Conservation (phyloP, 2,329 filamentous ascomycete species). For the Aureobasidium sp. region DNA sequence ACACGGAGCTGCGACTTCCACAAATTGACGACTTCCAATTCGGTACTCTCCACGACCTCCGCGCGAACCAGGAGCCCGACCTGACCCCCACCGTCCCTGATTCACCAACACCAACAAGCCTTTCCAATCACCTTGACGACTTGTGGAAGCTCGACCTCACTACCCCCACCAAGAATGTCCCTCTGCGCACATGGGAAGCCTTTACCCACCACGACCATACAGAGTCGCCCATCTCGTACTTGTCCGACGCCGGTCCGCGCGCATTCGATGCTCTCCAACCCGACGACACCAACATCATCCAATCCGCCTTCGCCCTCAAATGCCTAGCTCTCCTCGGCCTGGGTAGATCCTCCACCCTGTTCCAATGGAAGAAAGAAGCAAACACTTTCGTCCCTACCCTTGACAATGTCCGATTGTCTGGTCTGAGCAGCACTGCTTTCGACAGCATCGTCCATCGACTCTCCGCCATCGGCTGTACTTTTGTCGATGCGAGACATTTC, state of each 20-base stretch:
- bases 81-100: not conserved
- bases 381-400: constrained; percentile 46
- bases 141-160: constrained; percentile 35
- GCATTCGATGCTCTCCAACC: constrained; percentile 54
- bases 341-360: constrained; percentile 66
- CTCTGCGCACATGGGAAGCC: constrained; percentile 61
- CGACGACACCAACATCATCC: constrained; percentile 38
- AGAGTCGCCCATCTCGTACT: constrained; percentile 39
- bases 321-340: constrained; percentile 61
- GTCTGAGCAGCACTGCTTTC: constrained; percentile 41
- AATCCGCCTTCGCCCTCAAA: constrained; percentile 31
- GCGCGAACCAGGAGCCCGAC: constrained; percentile 20
- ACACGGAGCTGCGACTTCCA: constrained; percentile 25
- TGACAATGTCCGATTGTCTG: constrained; percentile 42
- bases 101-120: not conserved
- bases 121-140: constrained; percentile 25
- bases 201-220: constrained; percentile 47
- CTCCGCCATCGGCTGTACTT: constrained; percentile 27
- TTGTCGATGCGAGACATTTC: constrained; percentile 29
- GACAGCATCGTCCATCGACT: constrained; percentile 46
- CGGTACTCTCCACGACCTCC: constrained; percentile 31
- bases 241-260: constrained; percentile 61
- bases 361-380: constrained; percentile 51
- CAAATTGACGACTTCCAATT: constrained; percentile 36
- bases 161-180: constrained; percentile 24